These are phyloP conservation scores for Oldenlandia corymbosa DNA, from an alignment of 257 asterid genomes.

Conservation along the genomic window DNA sequence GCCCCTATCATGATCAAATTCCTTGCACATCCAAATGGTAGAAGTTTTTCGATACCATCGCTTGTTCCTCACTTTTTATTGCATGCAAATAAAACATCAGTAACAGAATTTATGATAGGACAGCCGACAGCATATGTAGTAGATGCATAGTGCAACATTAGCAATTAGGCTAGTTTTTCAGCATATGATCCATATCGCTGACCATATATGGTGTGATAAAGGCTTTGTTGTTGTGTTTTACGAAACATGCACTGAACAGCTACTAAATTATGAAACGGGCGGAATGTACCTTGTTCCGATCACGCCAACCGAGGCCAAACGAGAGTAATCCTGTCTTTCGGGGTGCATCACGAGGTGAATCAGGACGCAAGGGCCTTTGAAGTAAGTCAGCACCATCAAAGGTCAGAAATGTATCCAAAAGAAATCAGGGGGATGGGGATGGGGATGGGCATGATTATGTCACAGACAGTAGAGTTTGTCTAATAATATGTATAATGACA, in stretches of 20 bases:
- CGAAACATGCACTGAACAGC: neutral
- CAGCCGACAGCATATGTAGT: neutral
- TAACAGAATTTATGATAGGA: too few relatives aligned
- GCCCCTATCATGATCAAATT: neutral
- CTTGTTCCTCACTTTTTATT: neutral
- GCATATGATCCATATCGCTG: too few relatives aligned
- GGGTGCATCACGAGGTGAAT: conserved; percentile 34
- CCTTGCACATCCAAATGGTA: too few relatives aligned
- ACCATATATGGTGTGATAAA: too few relatives aligned
- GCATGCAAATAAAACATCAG: too few relatives aligned
- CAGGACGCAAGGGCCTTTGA: conserved; percentile 32
- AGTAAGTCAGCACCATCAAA: conserved; percentile 3
- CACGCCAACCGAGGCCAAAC: conserved; percentile 83
- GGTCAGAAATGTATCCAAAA: conserved; percentile 1
- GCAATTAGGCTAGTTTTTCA: too few relatives aligned
- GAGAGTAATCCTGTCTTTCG: conserved; percentile 57
- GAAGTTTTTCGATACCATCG: neutral
- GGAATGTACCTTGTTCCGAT: conserved; percentile 57
- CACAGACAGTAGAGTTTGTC: neutral
- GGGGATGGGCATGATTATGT: too few relatives aligned
- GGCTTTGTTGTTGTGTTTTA: too few relatives aligned
- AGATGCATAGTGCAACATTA: too few relatives aligned
- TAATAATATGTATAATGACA: too few relatives aligned
- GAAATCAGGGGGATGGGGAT: neutral
- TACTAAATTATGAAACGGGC: neutral